Evolutionary conservation across 208 protist species (phyloP), one percentile per base, ranked within the genome.

Genomic region (Strigomonas oncopelti): DNA sequence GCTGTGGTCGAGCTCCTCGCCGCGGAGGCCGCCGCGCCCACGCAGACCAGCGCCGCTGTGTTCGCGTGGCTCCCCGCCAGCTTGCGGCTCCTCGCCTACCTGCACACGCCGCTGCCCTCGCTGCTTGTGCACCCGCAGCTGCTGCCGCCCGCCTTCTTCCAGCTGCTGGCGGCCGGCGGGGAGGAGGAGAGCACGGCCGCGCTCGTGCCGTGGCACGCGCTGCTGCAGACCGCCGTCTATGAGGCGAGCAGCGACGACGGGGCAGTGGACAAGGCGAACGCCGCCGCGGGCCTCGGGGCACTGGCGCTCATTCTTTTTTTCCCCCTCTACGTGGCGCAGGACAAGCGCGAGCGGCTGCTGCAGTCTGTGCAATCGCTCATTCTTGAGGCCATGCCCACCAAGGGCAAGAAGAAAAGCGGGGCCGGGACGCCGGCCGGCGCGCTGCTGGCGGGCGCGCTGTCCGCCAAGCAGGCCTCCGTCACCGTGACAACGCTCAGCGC

Each of bases 401-500:
- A 48, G 42, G 42, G 42, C 42, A 48, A 20, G 7, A 22, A 52
- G 36, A 25, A 45, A 5, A 38, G 38, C 22, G 29, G 57, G 11
- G 57, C 4, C n/a, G 57, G 5, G 55, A 68, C 27, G 27, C 8
- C 28, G 28, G 34, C 48, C 42, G 55, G 16, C 61, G 31, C 32
- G 65, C 51, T 25, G 36, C 36, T 61, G 36, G 29, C 31, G 20
- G 31, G n/a, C n/a, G 31, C 31, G 16, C 32, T 61, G n/a, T 7
- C 31, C 16, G 36, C 11, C 29, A 36, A 61, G n/a, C 31, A 38
- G 9, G 20, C 13, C n/a, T 24, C 57, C 5, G 31, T 71, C 53
- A 75, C 78, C 18, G 72, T 85, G 18, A 94, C 88, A 13, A 83
- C 83, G 14, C 78, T 92, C 31, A 88, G 73, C 72, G 65, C 73